Conservation (phyloP, 768 basidiomycete genomes). For the Cystoderma amianthinum region DNA sequence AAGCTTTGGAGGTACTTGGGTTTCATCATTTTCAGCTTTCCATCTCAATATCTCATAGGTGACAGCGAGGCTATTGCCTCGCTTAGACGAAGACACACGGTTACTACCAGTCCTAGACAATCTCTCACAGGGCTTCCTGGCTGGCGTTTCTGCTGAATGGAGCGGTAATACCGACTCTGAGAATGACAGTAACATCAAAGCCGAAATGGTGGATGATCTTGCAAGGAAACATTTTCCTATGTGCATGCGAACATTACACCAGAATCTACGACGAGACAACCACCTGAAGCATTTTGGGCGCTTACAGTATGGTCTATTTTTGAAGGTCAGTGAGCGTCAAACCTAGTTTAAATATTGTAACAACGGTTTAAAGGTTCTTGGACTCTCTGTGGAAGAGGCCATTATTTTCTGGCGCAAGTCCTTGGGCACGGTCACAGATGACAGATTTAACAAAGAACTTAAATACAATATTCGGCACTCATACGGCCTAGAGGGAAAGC, state of each 20-base stretch:
- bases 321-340: slow-evolving; percentile 72
- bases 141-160: slow-evolving; percentile 87
- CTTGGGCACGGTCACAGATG: slow-evolving; percentile 76
- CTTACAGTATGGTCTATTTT: slow-evolving; percentile 86
- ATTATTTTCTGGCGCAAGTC: slow-evolving; percentile 88
- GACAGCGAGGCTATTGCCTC: slow-evolving; percentile 81
- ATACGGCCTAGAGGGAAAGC: slow-evolving; percentile 90
- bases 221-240: slow-evolving; percentile 87
- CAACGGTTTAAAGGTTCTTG: slow-evolving; percentile 69
- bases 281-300: slow-evolving; percentile 93
- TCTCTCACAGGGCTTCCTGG: slow-evolving; percentile 89
- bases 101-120: slow-evolving; percentile 85
- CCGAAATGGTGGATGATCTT: slow-evolving; percentile 90
- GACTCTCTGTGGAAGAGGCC: slow-evolving; percentile 92
- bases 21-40: neutral
- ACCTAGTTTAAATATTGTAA: too few relatives aligned
- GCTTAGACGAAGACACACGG: slow-evolving; percentile 91
- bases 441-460: slow-evolving; percentile 97
- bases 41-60: slow-evolving; percentile 33
- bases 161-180: slow-evolving; percentile 41
- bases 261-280: slow-evolving; percentile 63
- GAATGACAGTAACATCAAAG: slow-evolving; percentile 66
- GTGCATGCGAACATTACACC: slow-evolving; percentile 92
- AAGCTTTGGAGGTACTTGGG: slow-evolving; percentile 63
- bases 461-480: slow-evolving; percentile 96